phyloP scores from a whole-genome alignment of 140 eudicot species.

The Flaveria floridana region DNA sequence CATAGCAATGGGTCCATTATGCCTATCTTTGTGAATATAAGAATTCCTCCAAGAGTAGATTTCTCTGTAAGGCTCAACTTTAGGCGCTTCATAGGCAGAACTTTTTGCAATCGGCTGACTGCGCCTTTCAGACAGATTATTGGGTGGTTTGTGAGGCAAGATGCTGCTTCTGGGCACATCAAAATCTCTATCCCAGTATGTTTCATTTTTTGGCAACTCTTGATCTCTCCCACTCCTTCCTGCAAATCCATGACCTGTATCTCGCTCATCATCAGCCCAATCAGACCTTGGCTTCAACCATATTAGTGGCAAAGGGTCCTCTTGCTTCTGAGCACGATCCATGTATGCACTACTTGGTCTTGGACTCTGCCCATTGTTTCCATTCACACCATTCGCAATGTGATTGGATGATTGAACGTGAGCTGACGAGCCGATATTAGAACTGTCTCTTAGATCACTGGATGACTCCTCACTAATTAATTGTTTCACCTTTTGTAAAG shows the following conservation, averaged over 20 bases:
- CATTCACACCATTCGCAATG: slow-evolving; percentile 38
- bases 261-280: slow-evolving; percentile 99
- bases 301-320: slow-evolving; percentile 65
- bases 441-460: slow-evolving; percentile 44
- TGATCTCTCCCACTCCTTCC: slow-evolving; percentile 51
- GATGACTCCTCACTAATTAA: slow-evolving; percentile 47
- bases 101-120: slow-evolving; percentile 48
- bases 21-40: slow-evolving; percentile 43
- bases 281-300: slow-evolving; percentile 87
- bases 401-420: slow-evolving; percentile 45
- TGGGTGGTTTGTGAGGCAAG: slow-evolving; percentile 60
- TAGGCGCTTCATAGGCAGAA: slow-evolving; percentile 47
- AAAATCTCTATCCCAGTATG: slow-evolving; percentile 87
- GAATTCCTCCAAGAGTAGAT: slow-evolving; percentile 55
- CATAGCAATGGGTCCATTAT: slow-evolving; percentile 32
- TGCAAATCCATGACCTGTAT: slow-evolving; percentile 62
- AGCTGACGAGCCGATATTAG: slow-evolving; percentile 38
- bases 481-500: slow-evolving; percentile 56
- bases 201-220: slow-evolving; percentile 52
- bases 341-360: slow-evolving; percentile 35
- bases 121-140: slow-evolving; percentile 49
- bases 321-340: slow-evolving; percentile 58
- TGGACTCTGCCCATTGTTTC: slow-evolving; percentile 35
- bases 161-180: slow-evolving; percentile 64
- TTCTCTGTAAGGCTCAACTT: slow-evolving; percentile 54